Base-by-base conservation (phyloP, 139 green algal species). In the Chlamydomonas schloesseri region DNA sequence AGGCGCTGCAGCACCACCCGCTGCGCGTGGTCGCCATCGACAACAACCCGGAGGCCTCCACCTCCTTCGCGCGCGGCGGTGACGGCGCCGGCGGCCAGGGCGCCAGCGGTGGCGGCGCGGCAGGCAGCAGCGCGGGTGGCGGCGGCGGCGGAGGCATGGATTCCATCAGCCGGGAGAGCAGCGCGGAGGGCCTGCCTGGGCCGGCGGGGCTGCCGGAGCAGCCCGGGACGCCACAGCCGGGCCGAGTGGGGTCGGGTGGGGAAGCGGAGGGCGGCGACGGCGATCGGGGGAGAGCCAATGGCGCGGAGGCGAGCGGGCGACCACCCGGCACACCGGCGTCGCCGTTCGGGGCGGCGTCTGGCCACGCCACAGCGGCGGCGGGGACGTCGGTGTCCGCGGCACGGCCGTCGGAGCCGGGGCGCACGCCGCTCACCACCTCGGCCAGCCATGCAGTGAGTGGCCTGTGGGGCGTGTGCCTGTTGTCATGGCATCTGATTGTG, bases 21-120 rank as follows among this genome's bases (percentile, higher is more conserved):
- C 67, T 92, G 42, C 68, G 88, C 0, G 80, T 92, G 69, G 84
- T 92, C 57, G 79, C 80, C 14, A 82, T 92, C 31, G 88, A 91
- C 76, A 53, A 68, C 23, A 77, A 85, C 65, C 65, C 65, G 14
- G 47, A 85, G 67, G 42, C 64, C 65, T 77, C 79, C 65, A 77
- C n/a, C 46, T 77, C 47, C 5, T 75, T 75, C 67, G 28, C 79
- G 14, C 20, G 37, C 58, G 62, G 36, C 29, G 1, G 34, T 11
- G 33, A 2, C 13, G 10, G 26, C 17, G 36, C 15, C 23, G 46
- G 23, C 0, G 67, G 46, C 53, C 5, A n/a, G 6, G 67, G 67
- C 24, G 0, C 20, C 34, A n/a, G 47, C 34, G 67, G 47, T 23
- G 29, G 46, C n/a, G 47, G 67, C 23, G 24, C 29, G n/a, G 46